These are phyloP conservation scores for Chrysosporium keratinophilum DNA, from an alignment of 2,329 filamentous ascomycete species.

Conservation along the genomic window DNA sequence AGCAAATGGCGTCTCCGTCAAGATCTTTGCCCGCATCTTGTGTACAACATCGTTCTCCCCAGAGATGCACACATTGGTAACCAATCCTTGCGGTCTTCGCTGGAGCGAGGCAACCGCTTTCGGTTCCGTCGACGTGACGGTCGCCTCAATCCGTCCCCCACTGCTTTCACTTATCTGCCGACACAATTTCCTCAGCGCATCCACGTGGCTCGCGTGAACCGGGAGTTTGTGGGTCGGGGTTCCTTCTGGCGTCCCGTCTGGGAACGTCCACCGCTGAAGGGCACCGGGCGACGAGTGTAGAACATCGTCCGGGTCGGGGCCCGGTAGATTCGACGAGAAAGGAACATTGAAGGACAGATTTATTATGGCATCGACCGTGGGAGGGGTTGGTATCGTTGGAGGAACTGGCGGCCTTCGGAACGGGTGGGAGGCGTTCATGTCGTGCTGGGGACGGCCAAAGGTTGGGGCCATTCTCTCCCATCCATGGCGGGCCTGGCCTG, in stretches of 20 bases:
- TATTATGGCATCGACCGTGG: constrained; percentile 65
- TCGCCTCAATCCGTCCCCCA: constrained; percentile 65
- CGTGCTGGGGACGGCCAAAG: constrained; percentile 51
- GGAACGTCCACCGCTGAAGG: constrained; percentile 85
- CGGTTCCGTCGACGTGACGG: constrained; percentile 71
- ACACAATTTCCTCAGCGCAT: constrained; percentile 68
- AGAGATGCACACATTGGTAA: constrained; percentile 84
- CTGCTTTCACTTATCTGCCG: constrained; percentile 63
- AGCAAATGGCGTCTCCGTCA: constrained; percentile 86
- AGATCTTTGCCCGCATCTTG: constrained; percentile 76
- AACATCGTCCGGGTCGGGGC: constrained; percentile 88
- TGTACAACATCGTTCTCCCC: constrained; percentile 79
- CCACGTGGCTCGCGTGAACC: constrained; percentile 80
- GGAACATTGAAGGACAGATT: constrained; percentile 96
- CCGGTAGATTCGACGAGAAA: constrained; percentile 82
- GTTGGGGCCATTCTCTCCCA: constrained; percentile 58
- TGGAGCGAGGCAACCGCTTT: constrained; percentile 49
- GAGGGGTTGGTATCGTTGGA: constrained; percentile 65
- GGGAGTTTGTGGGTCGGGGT: constrained; percentile 80
- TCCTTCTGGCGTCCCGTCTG: constrained; percentile 73
- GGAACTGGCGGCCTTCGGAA: constrained; percentile 50
- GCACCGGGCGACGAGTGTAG: constrained; percentile 83
- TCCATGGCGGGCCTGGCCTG: constrained; percentile 55
- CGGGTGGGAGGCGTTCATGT: constrained; percentile 43
- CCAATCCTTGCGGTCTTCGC: constrained; percentile 46